Evolutionary conservation across 345 rosid species (phyloP).

Genomic region (Limnanthes douglasii): DNA sequence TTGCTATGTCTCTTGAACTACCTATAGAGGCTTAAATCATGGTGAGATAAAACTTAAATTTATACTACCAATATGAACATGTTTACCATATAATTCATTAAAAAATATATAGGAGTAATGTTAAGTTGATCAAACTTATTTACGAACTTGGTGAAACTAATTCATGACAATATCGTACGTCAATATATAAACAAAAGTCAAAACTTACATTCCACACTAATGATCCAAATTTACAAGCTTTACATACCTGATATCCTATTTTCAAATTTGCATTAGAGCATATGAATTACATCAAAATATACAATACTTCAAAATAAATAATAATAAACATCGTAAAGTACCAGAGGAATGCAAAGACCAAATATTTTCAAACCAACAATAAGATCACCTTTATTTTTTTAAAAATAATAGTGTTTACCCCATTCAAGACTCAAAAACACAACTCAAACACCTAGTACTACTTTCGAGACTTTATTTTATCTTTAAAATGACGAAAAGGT

Average conservation of each 20-base stretch:
- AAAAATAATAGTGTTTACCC: constrained; percentile 40
- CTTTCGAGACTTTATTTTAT: constrained; percentile 38
- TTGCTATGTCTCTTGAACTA: constrained; percentile 87
- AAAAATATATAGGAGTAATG: too few species aligned
- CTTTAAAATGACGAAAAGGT: constrained; percentile 73
- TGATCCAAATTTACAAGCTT: constrained; percentile 68
- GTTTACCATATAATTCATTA: too few species aligned
- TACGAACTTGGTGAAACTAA: too few species aligned
- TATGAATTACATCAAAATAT: constrained; percentile 1
- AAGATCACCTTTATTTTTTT: constrained; percentile 49
- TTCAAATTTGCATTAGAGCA: constrained; percentile 2
- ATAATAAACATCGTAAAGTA: too few species aligned
- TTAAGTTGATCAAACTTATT: too few species aligned
- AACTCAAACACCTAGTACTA: constrained; percentile 49
- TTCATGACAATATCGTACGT: too few species aligned
- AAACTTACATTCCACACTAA: constrained; percentile 68
- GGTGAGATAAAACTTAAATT: constrained; percentile 92
- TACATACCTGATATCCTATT: constrained; percentile 80
- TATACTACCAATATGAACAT: constrained; percentile 11
- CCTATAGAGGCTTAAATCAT: constrained; percentile 86
- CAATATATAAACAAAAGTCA: too few species aligned
- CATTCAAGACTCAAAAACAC: constrained; percentile 64
- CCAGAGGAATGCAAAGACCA: constrained; percentile 96
- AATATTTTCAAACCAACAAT: constrained; percentile 85
- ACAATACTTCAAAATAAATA: background rate